Evolutionary conservation across 2,329 filamentous ascomycete species (phyloP), one percentile per base, ranked within the genome.

Genomic region (Parascedosporium putredinis): DNA sequence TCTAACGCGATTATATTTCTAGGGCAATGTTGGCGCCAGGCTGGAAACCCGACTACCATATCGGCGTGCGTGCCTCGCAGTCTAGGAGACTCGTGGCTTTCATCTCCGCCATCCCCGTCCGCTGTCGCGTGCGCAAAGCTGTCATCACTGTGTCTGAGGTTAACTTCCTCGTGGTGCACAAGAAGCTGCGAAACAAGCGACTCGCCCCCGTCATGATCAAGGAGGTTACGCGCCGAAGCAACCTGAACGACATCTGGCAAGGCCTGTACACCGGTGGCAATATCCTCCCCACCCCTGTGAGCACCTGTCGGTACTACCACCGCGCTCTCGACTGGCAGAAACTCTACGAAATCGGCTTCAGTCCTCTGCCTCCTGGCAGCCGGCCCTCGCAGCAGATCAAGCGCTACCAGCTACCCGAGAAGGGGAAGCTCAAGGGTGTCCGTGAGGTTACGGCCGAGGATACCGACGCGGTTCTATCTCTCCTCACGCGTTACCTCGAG

Each of bases 121-220:
- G 83, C 55, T 73, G 98, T 51, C 83, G 85, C 48, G 83, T 98
- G 40, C 86, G 90, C 55, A 74, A 84, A 52, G 86, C 86, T 52
- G 70, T 78, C 51, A 69, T 98, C 53, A 79, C 82, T 54, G 84
- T 86, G 57, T 89, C 87, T 45, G 93, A 98, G 66, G 93, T 98
- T 69, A 98, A 98, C 73, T 98, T 97, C 69, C 83, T 98, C 56
- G 95, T 90, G 62, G 84, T 98, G 50, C 93, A 98, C 75, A 97
- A 97, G 75, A 97, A 97, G 70, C 81, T 98, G 27, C 87, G 93
- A 47, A 82, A 86, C 51, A 96, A 97, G 73, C 84, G 93, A 49
- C 80, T 98, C 40, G 83, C 93, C 0, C 93, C 93, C 0, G 86
- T 97, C 2, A 79, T 98, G 49, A 98, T 98, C 73, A 96, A 96